phyloP scores from a whole-genome alignment of 1,284 basidiomycete genomes.

The Athelia psychrophila region DNA sequence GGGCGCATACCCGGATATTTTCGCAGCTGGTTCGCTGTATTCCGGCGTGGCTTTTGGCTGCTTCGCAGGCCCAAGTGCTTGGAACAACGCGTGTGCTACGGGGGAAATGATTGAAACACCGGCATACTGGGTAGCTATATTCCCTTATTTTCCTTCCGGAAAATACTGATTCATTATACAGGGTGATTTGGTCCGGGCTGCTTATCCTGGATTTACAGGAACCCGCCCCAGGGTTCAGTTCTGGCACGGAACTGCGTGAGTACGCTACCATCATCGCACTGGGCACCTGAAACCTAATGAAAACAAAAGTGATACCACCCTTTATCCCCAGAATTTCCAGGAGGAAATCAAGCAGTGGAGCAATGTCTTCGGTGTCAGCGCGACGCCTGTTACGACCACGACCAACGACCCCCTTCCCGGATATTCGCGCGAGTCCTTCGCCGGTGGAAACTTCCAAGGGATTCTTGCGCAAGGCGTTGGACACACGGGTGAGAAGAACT shows the following conservation, averaged over 20 bases:
- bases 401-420: conserved; percentile 35
- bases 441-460: conserved; percentile 42
- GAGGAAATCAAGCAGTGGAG: conserved; percentile 50
- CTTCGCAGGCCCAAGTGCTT: conserved; percentile 44
- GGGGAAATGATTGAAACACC: conserved; percentile 44
- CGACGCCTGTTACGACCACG: conserved; percentile 35
- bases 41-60: conserved; percentile 56
- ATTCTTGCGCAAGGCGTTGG: conserved; percentile 40
- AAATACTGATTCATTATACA: conserved; percentile 23
- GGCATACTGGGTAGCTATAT: conserved; percentile 37
- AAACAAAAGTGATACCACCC: conserved; percentile 40
- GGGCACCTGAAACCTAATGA: not conserved
- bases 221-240: conserved; percentile 48
- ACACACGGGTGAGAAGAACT: conserved; percentile 25
- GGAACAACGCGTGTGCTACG: conserved; percentile 46
- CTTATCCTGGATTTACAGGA: conserved; percentile 52
- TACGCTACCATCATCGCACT: conserved; percentile 5
- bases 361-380: conserved; percentile 40
- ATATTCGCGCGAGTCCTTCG: conserved; percentile 42
- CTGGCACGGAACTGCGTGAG: conserved; percentile 53
- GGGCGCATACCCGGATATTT: conserved; percentile 55
- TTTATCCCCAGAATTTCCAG: conserved; percentile 48
- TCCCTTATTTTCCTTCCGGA: too few species aligned
- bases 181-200: conserved; percentile 41
- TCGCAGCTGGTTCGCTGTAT: conserved; percentile 44